Evolutionary conservation across 2,329 filamentous ascomycete genomes (phyloP).

Genomic region (Diaporthe vexans): DNA sequence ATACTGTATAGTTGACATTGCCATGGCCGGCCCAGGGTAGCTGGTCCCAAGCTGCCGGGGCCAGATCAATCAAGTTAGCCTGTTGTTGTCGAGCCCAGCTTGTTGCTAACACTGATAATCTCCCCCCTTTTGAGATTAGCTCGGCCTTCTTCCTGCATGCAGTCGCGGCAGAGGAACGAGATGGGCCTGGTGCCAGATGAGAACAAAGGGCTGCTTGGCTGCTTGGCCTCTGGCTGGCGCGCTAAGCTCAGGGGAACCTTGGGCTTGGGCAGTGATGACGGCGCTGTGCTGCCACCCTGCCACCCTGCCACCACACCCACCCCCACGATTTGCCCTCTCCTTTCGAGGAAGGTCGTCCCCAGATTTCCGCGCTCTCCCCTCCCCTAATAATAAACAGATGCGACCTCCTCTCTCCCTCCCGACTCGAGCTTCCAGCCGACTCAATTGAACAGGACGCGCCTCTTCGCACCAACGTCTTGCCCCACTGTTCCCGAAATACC

Average conservation of each 20-base stretch:
- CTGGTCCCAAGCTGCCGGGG: constrained; percentile 6
- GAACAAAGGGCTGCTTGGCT: constrained; percentile 21
- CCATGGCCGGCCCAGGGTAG: constrained; percentile 7
- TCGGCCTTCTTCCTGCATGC: constrained; percentile 29
- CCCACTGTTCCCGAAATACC: background rate
- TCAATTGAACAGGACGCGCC: constrained; percentile 31
- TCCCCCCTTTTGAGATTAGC: constrained; percentile 25
- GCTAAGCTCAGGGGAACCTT: constrained; percentile 42
- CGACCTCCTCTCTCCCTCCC: constrained; percentile 13
- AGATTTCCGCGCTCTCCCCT: constrained; percentile 17
- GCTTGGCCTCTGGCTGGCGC: constrained; percentile 25
- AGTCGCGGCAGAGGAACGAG: constrained; percentile 32
- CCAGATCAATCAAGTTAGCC: constrained; percentile 16
- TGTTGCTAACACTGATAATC: constrained; percentile 38
- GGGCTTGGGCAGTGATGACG: constrained; percentile 3
- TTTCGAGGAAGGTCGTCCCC: constrained; percentile 36
- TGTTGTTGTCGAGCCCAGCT: background rate
- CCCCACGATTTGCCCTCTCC: constrained; percentile 21
- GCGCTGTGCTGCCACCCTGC: constrained; percentile 1
- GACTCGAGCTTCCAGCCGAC: background rate
- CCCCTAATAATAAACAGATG: constrained; percentile 24
- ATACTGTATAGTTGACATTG: constrained; percentile 2
- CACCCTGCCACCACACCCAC: constrained; percentile 14
- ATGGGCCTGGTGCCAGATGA: constrained; percentile 23
- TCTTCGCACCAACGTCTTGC: background rate